Percentiles rank a stretch among this genome's conserved stretches.
Conservation (phyloP, 306 rosid species). For the Abrus precatorius region DNA sequence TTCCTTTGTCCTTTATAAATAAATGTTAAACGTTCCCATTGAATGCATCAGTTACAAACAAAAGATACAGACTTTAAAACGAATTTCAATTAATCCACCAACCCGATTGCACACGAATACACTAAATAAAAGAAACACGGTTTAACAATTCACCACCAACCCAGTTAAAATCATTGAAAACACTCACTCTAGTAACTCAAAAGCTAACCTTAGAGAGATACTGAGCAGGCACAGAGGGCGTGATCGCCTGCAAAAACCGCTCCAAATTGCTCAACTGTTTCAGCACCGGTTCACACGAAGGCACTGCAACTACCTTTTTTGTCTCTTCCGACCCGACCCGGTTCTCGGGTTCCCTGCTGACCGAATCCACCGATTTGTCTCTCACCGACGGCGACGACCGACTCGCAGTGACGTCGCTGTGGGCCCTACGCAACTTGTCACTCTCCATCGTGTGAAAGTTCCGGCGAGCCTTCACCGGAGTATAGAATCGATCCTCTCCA, state of each 20-base stretch:
- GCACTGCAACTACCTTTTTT: slow-evolving; percentile 47
- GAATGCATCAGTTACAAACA: slow-evolving; percentile 31
- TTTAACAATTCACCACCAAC: neutral
- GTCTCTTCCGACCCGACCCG: slow-evolving; percentile 53
- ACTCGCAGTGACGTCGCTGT: slow-evolving; percentile 60
- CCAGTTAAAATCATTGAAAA: slow-evolving; percentile 2
- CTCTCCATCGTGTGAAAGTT: slow-evolving; percentile 52
- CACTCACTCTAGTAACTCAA: slow-evolving; percentile 13
- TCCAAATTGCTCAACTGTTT: slow-evolving; percentile 71
- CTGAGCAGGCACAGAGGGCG: slow-evolving; percentile 76
- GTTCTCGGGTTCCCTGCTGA: slow-evolving; percentile 54
- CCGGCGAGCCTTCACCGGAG: slow-evolving; percentile 64
- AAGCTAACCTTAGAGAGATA: slow-evolving; percentile 66
- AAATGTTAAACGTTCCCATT: neutral
- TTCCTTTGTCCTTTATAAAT: slow-evolving; percentile 29
- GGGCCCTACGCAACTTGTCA: slow-evolving; percentile 63
- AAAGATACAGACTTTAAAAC: neutral
- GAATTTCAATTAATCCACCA: neutral
- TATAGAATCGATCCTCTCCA: slow-evolving; percentile 78
- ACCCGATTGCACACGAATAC: neutral
- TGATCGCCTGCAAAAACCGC: slow-evolving; percentile 74
- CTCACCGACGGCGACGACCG: slow-evolving; percentile 37
- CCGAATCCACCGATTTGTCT: slow-evolving; percentile 47
- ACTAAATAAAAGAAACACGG: slow-evolving; percentile 10
- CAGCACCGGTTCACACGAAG: slow-evolving; percentile 49